A percentile compares a stretch with the other conserved stretches of the same genome.
These are phyloP conservation scores for Paecilomyces dactylethromorphus DNA, from an alignment of 2,329 filamentous ascomycete genomes.

Conservation along the genomic window DNA sequence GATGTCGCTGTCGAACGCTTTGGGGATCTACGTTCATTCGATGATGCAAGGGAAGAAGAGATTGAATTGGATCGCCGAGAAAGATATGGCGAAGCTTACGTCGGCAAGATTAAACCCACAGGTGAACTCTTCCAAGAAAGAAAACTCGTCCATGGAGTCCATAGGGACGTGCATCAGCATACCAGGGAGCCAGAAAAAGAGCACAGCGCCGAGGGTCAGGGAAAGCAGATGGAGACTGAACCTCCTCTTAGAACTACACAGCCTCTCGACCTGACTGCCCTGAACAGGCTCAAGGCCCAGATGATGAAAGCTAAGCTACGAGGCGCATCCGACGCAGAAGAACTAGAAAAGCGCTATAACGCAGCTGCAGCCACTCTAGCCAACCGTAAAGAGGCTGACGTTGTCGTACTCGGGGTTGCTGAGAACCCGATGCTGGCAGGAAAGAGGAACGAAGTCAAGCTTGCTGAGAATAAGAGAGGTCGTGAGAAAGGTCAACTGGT, in stretches of 20 bases:
- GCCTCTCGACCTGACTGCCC: conserved; percentile 64
- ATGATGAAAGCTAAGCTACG: conserved; percentile 94
- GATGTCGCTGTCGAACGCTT: conserved; percentile 78
- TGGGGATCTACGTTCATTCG: conserved; percentile 75
- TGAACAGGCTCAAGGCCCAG: conserved; percentile 87
- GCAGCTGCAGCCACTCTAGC: conserved; percentile 60
- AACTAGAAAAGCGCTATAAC: conserved; percentile 80
- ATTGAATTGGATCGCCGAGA: conserved; percentile 78
- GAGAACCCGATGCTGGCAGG: conserved; percentile 83
- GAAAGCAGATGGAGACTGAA: conserved; percentile 52
- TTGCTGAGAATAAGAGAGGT: conserved; percentile 72
- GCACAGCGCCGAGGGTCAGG: conserved; percentile 43
- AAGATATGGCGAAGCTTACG: conserved; percentile 77
- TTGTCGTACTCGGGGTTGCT: conserved; percentile 79
- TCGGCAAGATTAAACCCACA: conserved; percentile 77
- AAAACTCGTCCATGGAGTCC: conserved; percentile 52
- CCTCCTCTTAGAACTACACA: conserved; percentile 43
- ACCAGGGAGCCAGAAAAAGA: conserved; percentile 29
- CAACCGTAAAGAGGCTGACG: conserved; percentile 53
- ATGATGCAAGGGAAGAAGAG: conserved; percentile 88
- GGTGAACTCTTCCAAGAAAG: conserved; percentile 81
- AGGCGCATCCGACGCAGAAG: conserved; percentile 64
- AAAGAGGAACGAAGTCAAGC: conserved; percentile 66
- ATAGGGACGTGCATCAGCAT: conserved; percentile 23
- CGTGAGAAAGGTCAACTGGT: conserved; percentile 76